Evolutionary conservation across 495 filamentous ascomycete species (phyloP).

Genomic region (Daldinia loculata): DNA sequence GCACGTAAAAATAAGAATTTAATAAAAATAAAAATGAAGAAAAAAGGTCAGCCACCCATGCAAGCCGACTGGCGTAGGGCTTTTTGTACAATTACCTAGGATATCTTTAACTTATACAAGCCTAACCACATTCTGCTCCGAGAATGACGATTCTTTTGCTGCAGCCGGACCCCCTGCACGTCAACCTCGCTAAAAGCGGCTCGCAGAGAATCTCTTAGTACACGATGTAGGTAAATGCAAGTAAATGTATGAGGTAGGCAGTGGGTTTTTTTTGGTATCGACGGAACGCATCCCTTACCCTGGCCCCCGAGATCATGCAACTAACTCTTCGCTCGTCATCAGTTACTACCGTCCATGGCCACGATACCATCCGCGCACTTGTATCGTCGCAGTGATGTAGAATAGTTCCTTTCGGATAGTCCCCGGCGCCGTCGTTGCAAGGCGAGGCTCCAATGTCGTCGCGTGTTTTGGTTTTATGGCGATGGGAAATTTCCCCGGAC

Average conservation of each 20-base stretch:
- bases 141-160: conserved; percentile 38
- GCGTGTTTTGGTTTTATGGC: conserved; percentile 36
- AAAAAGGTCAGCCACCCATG: conserved; percentile 22
- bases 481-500: conserved; percentile 38
- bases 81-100: conserved; percentile 37
- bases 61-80: conserved; percentile 35
- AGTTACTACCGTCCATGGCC: conserved; percentile 16
- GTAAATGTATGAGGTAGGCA: too few relatives aligned
- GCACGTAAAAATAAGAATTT: conserved; percentile 25
- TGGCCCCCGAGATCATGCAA: conserved; percentile 24
- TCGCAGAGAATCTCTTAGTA: conserved; percentile 39
- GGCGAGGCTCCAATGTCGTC: conserved; percentile 41
- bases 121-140: conserved; percentile 32
- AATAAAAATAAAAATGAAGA: conserved; percentile 16
- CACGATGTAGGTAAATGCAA: conserved; percentile 30
- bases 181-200: conserved; percentile 43
- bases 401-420: conserved; percentile 35
- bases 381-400: conserved; percentile 36
- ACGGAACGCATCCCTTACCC: conserved; percentile 9
- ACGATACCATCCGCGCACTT: conserved; percentile 25
- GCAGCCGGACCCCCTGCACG: conserved; percentile 28
- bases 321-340: conserved; percentile 24
- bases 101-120: conserved; percentile 22
- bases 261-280: conserved; percentile 17
- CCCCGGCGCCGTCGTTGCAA: conserved; percentile 35